Conservation (phyloP, 2,329 filamentous ascomycete genomes). For the Cercospora brassicicola region DNA sequence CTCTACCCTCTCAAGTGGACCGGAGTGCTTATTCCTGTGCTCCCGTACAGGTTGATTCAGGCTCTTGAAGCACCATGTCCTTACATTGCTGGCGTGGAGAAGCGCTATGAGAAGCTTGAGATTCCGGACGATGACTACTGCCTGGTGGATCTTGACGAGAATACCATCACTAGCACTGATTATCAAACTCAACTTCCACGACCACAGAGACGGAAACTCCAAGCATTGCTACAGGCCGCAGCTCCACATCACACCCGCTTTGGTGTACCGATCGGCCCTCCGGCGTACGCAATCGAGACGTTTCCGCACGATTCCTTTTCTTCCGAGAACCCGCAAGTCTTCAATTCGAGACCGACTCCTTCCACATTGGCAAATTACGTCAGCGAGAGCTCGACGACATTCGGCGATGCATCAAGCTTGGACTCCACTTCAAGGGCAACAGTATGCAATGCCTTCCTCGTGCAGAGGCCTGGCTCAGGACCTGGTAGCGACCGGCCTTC, state of each 20-base stretch:
- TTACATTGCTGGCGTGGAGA: constrained; percentile 94
- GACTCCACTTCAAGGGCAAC: constrained; percentile 57
- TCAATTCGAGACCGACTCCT: constrained; percentile 67
- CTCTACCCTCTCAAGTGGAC: constrained; percentile 91
- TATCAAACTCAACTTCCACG: constrained; percentile 77
- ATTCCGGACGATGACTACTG: constrained; percentile 95
- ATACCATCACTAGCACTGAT: constrained; percentile 81
- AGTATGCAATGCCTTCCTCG: constrained; percentile 88
- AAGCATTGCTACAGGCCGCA: constrained; percentile 82
- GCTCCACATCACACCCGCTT: constrained; percentile 86
- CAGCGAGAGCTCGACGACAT: constrained; percentile 83
- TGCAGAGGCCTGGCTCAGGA: constrained; percentile 67
- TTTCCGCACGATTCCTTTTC: constrained; percentile 89
- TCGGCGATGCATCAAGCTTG: constrained; percentile 63
- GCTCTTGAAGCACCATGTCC: constrained; percentile 93
- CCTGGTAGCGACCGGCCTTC: constrained; percentile 68
- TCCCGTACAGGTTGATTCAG: constrained; percentile 83
- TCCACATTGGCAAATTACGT: constrained; percentile 83
- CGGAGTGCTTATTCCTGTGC: constrained; percentile 88
- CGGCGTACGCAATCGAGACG: constrained; percentile 87
- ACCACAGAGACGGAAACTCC: constrained; percentile 85
- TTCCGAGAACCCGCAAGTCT: constrained; percentile 79
- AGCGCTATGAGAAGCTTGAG: constrained; percentile 80
- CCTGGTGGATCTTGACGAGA: constrained; percentile 86
- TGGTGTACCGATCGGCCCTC: constrained; percentile 83